Conservation (phyloP, 805 yeast species). For the Brettanomyces custersianus region DNA sequence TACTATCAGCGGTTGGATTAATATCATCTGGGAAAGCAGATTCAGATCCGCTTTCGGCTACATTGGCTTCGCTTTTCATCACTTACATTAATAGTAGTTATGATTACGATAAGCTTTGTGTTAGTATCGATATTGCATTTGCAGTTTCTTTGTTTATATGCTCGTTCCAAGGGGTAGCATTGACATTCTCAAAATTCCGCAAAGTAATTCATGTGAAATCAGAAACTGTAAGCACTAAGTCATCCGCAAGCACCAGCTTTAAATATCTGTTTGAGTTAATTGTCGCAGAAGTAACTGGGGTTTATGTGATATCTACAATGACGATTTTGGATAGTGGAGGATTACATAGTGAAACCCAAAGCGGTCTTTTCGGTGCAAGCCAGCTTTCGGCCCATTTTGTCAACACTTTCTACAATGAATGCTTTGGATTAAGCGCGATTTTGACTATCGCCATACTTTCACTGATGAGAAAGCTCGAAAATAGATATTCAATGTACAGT, state of each 20-base stretch:
- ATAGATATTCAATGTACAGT: conserved; percentile 13
- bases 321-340: conserved; percentile 36
- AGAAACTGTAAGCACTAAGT: neutral
- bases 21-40: neutral
- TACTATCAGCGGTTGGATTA: conserved; percentile 9
- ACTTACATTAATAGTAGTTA: conserved; percentile 17
- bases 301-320: conserved; percentile 44
- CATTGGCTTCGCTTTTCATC: conserved; percentile 32
- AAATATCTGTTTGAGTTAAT: conserved; percentile 23
- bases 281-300: conserved; percentile 33
- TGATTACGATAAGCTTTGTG: conserved; percentile 32
- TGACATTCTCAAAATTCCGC: conserved; percentile 47
- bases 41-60: conserved; percentile 32
- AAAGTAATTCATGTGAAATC: conserved; percentile 9
- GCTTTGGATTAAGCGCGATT: conserved; percentile 36
- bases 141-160: conserved; percentile 53
- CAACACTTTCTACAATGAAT: conserved; percentile 44
- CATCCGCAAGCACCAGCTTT: neutral
- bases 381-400: conserved; percentile 28
- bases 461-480: conserved; percentile 18
- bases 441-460: conserved; percentile 22
- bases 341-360: conserved; percentile 35
- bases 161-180: conserved; percentile 55
- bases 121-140: conserved; percentile 39
- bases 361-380: conserved; percentile 15